phyloP scores from a whole-genome alignment of 2,329 filamentous ascomycete genomes.

The Geosmithia morbida region DNA sequence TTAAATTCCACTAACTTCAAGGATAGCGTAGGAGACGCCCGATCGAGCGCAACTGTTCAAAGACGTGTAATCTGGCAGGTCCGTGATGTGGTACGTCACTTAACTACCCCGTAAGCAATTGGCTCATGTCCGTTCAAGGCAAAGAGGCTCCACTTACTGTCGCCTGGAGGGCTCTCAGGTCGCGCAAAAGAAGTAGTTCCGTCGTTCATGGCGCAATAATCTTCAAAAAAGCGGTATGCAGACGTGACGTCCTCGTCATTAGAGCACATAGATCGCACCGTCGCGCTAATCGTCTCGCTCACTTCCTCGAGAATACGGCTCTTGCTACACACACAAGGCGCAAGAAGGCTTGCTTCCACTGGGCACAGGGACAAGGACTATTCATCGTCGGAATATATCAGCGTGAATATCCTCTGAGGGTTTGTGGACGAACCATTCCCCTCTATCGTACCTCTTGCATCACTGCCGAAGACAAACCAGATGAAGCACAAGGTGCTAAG shows the following conservation, averaged over 20 bases:
- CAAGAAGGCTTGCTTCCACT: constrained; percentile 22
- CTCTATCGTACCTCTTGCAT: constrained; percentile 10
- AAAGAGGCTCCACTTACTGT: constrained; percentile 24
- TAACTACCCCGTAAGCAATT: background rate
- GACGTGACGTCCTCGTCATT: constrained; percentile 29
- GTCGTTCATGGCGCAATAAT: constrained; percentile 34
- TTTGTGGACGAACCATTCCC: background rate
- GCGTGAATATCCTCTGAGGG: background rate
- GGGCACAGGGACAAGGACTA: constrained; percentile 15
- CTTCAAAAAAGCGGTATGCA: constrained; percentile 32
- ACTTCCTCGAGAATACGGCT: constrained; percentile 28
- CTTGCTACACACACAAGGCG: constrained; percentile 37
- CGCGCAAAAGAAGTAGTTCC: constrained; percentile 33
- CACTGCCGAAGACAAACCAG: constrained; percentile 14
- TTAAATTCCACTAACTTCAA: background rate
- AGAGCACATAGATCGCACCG: constrained; percentile 27
- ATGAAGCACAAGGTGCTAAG: constrained; percentile 21
- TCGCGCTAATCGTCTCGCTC: constrained; percentile 25
- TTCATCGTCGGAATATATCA: background rate
- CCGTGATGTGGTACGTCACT: constrained; percentile 42
- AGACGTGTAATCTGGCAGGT: constrained; percentile 27
- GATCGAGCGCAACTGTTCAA: constrained; percentile 28
- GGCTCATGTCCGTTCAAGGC: background rate
- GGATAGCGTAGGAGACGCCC: constrained; percentile 14
- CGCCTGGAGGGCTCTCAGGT: constrained; percentile 30